Conservation (phyloP, 768 basidiomycete species). For the Lactarius quietus region DNA sequence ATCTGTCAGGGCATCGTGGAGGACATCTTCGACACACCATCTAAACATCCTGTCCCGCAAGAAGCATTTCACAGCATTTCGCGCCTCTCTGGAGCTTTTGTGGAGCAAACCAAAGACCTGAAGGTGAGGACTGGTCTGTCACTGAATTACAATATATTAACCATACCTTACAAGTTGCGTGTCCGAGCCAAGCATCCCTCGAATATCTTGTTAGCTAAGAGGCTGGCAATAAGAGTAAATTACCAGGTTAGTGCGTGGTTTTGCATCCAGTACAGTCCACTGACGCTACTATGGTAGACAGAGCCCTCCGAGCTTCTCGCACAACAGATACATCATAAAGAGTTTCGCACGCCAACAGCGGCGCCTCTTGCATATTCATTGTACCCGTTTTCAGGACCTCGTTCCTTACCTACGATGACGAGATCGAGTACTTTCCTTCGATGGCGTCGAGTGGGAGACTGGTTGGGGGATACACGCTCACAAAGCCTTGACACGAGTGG, state of each 20-base stretch:
- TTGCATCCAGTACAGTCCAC: background rate
- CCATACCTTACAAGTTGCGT: conserved; percentile 42
- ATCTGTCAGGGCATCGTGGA: conserved; percentile 30
- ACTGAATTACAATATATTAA: background rate
- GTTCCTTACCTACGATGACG: conserved; percentile 47
- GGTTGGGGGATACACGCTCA: conserved; percentile 40
- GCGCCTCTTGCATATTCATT: conserved; percentile 45
- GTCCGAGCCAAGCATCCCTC: conserved; percentile 47
- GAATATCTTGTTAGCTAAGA: conserved; percentile 44
- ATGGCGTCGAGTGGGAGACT: conserved; percentile 59
- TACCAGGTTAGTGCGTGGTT: conserved; percentile 36
- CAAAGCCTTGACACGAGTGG: conserved; percentile 40
- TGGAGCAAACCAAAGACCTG: conserved; percentile 46
- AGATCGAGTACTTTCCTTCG: conserved; percentile 48
- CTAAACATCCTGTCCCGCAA: conserved; percentile 39
- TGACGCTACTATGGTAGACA: conserved; percentile 18
- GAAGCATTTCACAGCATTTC: conserved; percentile 63
- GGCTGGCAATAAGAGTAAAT: conserved; percentile 49
- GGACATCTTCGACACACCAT: conserved; percentile 43
- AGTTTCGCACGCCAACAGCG: conserved; percentile 11
- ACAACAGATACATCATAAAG: conserved; percentile 6
- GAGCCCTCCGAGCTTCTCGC: conserved; percentile 16
- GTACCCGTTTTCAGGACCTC: conserved; percentile 60
- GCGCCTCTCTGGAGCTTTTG: conserved; percentile 60
- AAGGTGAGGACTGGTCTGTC: conserved; percentile 41